Evolutionary conservation across 1,139 yeast species (phyloP).

Genomic region (Schwanniomyces etchellsii): DNA sequence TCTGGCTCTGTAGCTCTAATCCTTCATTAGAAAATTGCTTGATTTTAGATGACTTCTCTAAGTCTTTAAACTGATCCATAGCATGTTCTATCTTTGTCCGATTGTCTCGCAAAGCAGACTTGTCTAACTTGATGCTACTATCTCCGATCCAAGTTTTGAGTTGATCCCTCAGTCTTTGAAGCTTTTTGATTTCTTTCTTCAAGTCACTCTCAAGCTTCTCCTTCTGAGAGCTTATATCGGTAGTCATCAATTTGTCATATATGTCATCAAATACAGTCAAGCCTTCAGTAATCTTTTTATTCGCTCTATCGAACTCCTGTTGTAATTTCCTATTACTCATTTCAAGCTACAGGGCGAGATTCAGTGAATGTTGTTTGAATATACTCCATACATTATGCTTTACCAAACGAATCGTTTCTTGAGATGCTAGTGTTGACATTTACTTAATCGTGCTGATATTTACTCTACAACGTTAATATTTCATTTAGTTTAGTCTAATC

Average conservation of each 20-base stretch:
- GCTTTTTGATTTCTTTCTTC: conserved; percentile 91
- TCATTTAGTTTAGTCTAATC: no score
- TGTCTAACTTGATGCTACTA: conserved; percentile 88
- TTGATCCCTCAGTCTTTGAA: conserved; percentile 93
- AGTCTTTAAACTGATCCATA: conserved; percentile 95
- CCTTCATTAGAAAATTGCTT: conserved; percentile 97
- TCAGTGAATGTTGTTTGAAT: not conserved
- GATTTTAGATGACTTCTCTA: conserved; percentile 91
- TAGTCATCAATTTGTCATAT: conserved; percentile 76
- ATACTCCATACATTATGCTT: conserved; percentile 3
- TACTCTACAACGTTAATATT: no score
- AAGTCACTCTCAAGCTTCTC: conserved; percentile 91
- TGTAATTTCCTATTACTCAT: conserved; percentile 47
- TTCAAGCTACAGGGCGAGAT: no score
- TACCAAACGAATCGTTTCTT: no score
- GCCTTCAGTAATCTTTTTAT: conserved; percentile 95
- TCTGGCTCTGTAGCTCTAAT: conserved; percentile 56
- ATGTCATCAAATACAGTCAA: conserved; percentile 79
- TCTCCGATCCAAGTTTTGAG: conserved; percentile 94
- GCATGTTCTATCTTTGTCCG: conserved; percentile 82
- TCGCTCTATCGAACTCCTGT: conserved; percentile 89
- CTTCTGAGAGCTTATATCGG: conserved; percentile 84
- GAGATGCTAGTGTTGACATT: no score
- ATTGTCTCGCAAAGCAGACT: conserved; percentile 65
- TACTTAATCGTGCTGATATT: no score